A percentile compares a stretch with the other conserved stretches of the same genome.
Conservation (phyloP, 352 stramenopile species). For the Pythium grandisporangium region DNA sequence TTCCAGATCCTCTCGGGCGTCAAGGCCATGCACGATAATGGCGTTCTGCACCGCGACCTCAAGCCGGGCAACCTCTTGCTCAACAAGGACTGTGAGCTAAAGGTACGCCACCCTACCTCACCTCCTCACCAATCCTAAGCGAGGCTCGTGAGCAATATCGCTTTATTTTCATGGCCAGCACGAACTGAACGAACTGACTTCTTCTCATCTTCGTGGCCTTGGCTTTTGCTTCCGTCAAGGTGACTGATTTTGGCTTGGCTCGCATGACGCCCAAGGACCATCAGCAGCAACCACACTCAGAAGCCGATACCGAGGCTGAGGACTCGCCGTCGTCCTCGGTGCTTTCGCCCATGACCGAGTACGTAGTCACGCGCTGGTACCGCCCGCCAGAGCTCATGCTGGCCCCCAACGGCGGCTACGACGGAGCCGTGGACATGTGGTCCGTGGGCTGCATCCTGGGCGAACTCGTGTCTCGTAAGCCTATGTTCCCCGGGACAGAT, state of each 20-base stretch:
- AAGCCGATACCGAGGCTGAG: conserved; percentile 1
- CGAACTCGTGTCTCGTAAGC: conserved; percentile 75
- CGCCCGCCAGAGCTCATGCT: conserved; percentile 90
- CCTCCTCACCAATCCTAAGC: too few species aligned
- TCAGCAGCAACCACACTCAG: conserved; percentile 12
- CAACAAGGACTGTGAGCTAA: conserved; percentile 88
- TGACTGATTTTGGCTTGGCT: conserved; percentile 93
- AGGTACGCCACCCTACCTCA: too few species aligned
- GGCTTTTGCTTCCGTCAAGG: too few species aligned
- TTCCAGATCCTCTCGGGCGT: conserved; percentile 79
- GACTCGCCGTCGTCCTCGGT: conserved; percentile 9
- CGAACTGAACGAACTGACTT: conserved; percentile 1
- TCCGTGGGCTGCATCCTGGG: conserved; percentile 91
- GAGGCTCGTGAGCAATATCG: too few species aligned
- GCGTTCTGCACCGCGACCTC: conserved; percentile 90
- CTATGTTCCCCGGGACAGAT: conserved; percentile 68
- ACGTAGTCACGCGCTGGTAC: conserved; percentile 91
- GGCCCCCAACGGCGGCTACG: conserved; percentile 84
- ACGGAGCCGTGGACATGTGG: conserved; percentile 83
- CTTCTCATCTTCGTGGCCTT: too few species aligned
- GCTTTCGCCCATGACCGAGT: conserved; percentile 78
- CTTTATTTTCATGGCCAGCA: too few species aligned
- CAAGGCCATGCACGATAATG: conserved; percentile 91
- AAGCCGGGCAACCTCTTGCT: conserved; percentile 93
- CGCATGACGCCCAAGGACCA: conserved; percentile 68